Evolutionary conservation across 495 filamentous ascomycete genomes (phyloP).

Genomic region (Penicillium samsonianum): DNA sequence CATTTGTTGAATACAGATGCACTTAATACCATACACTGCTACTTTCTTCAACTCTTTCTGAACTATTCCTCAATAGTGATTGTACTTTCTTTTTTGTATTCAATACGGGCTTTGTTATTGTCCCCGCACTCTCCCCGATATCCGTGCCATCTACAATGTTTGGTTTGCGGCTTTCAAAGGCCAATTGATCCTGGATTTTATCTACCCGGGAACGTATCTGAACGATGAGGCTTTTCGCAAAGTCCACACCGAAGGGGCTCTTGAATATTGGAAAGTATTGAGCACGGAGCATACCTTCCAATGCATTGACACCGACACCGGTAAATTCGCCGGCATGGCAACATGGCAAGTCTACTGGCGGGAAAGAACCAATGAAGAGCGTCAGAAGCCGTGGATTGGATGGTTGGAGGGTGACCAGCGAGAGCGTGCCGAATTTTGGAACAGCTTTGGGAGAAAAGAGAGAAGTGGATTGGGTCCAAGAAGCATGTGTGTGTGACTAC

Average conservation of each 20-base stretch:
- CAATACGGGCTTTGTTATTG: constrained; percentile 36
- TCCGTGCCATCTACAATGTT: constrained; percentile 39
- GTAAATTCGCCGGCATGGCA: constrained; percentile 22
- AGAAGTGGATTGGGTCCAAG: constrained; percentile 6
- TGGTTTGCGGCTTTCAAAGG: constrained; percentile 43
- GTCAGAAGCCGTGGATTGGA: constrained; percentile 16
- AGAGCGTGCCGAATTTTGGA: constrained; percentile 2
- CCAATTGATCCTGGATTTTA: constrained; percentile 31
- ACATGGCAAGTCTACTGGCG: constrained; percentile 22
- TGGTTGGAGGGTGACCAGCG: constrained; percentile 13
- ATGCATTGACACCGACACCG: constrained; percentile 36
- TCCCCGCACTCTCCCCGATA: constrained; percentile 46
- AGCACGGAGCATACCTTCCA: constrained; percentile 39
- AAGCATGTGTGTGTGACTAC: constrained; percentile 14
- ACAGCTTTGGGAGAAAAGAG: constrained; percentile 5
- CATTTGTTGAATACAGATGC: not conserved
- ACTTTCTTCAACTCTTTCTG: not conserved
- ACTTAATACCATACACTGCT: not conserved
- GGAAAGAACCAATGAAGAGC: constrained; percentile 11
- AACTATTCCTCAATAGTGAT: not conserved
- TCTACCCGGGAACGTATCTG: constrained; percentile 33
- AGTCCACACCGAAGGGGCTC: constrained; percentile 34
- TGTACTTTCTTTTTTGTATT: not conserved
- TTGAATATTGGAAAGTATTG: constrained; percentile 34
- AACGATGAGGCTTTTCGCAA: constrained; percentile 32